Conservation (phyloP, 345 rosid species). For the Populus alba region DNA sequence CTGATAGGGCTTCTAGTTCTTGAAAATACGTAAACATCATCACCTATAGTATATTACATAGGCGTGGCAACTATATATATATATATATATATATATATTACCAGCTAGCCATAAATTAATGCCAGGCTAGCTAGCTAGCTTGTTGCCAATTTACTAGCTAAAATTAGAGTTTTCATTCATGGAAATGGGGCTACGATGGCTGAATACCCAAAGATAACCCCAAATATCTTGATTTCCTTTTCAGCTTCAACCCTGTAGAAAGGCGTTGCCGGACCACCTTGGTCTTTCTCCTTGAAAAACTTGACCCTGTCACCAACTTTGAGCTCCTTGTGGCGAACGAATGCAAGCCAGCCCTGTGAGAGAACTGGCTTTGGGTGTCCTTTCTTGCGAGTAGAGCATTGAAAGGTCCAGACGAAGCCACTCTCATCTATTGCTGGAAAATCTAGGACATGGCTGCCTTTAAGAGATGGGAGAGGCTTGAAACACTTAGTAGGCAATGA, state of each 20-base stretch:
- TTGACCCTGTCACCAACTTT: background rate
- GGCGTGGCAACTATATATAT: too few relatives aligned
- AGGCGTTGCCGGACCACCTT: background rate
- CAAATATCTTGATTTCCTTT: background rate
- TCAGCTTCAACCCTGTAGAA: background rate
- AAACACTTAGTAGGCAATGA: background rate
- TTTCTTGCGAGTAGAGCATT: conserved; percentile 1
- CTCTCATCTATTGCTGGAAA: background rate
- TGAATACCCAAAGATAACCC: background rate
- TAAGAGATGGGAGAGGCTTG: background rate
- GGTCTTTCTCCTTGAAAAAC: background rate
- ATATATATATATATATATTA: too few relatives aligned
- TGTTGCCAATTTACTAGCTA: too few relatives aligned
- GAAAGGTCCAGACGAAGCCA: background rate
- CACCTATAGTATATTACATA: too few relatives aligned
- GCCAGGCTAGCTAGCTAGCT: too few relatives aligned
- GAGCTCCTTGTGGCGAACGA: conserved; percentile 1
- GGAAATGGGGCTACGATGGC: too few relatives aligned
- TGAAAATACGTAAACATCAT: too few relatives aligned
- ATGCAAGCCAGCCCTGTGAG: conserved; percentile 6
- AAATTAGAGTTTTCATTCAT: too few relatives aligned
- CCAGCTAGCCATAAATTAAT: too few relatives aligned
- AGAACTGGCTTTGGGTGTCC: conserved; percentile 7
- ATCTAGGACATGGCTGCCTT: background rate
- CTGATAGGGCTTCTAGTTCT: too few relatives aligned